Evolutionary conservation across 129 eudicot species (phyloP), one percentile per base, ranked within the genome.

Genomic region (Cynara cardunculus): DNA sequence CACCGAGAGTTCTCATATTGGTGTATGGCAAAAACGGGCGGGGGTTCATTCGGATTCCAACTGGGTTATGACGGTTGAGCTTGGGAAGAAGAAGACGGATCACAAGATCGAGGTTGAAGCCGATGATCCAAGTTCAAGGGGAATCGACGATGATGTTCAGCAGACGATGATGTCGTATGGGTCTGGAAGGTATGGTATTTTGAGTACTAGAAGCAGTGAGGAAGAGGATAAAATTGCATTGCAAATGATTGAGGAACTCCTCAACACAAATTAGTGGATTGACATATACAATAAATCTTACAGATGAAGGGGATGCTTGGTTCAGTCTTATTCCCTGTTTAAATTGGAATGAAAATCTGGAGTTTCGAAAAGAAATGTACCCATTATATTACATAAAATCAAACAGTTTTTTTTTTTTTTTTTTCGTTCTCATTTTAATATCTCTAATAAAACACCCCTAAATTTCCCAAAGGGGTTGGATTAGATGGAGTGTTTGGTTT

Each of bases 61-160:
- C 46, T 95, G 99, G 99, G 99, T 95, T 80, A 95, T 92, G 97
- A 95, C 99, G 0, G 97, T 95, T 0, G 92, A 95, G 68, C 91
- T 95, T 0, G 96, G 91, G 21, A 92, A 86, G 75, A 89, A 90
- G 1, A 79, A 13, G 9, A 28, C 18, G 70, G 70, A 37, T 5
- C 73, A 35, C 6, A 77, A 18, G n/a, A 37, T 25, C 0, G 62
- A 59, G 26, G 78, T 14, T 7, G 34, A 72, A n/a, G 62, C 13
- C 3, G 18, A 21, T 18, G 73, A 13, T 6, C 6, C 73, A 21
- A 39, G 76, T 7, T 22, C 16, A 3, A 4, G 75, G 53, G 31
- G 53, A 22, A 10, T 21, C 11, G 64, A 24, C 7, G 39, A 34
- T 39, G 61, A 24, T 8, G 53, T 4, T 13, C 32, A 5, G 9